Evolutionary conservation across 768 basidiomycete species (phyloP).

Genomic region (Termitomyces sp.): DNA sequence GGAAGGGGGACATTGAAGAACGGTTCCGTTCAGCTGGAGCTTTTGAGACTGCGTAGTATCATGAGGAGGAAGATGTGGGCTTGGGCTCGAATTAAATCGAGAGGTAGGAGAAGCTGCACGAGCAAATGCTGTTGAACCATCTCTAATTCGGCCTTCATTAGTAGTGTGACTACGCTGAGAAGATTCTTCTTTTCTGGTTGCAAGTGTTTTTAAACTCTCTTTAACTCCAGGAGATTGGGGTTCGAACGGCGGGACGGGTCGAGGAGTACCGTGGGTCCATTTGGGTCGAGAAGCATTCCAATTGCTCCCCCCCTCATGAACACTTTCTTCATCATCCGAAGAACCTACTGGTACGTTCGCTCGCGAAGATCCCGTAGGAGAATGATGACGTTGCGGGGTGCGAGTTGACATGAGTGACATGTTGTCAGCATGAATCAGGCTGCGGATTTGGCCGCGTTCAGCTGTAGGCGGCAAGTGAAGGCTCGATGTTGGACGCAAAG

Average conservation of each 20-base stretch:
- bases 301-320: constrained; percentile 56
- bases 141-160: not conserved
- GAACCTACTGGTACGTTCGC: constrained; percentile 42
- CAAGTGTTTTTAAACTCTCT: constrained; percentile 19
- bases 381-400: constrained; percentile 29
- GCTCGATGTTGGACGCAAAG: constrained; percentile 42
- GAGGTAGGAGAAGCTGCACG: not conserved
- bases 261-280: constrained; percentile 35
- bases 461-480: constrained; percentile 31
- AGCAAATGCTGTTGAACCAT: not conserved
- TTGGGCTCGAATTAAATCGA: not conserved
- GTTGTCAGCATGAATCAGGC: constrained; percentile 35
- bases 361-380: constrained; percentile 29
- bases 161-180: constrained; percentile 9
- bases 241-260: constrained; percentile 12
- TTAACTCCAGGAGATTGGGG: constrained; percentile 12
- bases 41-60: not conserved
- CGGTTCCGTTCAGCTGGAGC: not conserved
- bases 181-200: constrained; percentile 19
- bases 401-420: constrained; percentile 21
- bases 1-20: constrained; percentile 4
- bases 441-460: constrained; percentile 21
- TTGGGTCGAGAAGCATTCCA: constrained; percentile 67
- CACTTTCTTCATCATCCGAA: constrained; percentile 21
- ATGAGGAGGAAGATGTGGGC: constrained; percentile 5